These are phyloP conservation scores for Cyclanthera cordifolia DNA, from an alignment of 306 rosid genomes.

Conservation along the genomic window DNA sequence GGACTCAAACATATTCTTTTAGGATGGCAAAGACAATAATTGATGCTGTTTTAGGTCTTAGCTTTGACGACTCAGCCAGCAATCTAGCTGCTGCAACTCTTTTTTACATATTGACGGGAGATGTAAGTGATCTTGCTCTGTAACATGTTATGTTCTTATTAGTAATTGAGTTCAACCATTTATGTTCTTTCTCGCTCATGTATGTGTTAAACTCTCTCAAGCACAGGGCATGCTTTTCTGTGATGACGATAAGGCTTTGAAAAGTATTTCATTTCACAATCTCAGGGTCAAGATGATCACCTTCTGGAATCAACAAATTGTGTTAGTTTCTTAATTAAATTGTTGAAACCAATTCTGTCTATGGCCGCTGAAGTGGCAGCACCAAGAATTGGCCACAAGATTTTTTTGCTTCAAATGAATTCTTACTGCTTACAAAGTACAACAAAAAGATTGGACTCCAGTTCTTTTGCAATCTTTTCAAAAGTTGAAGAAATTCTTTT, in stretches of 20 bases:
- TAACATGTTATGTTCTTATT: background rate
- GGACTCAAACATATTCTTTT: constrained; percentile 19
- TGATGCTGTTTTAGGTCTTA: constrained; percentile 68
- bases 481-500: constrained; percentile 77
- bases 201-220: background rate
- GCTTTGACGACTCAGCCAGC: constrained; percentile 74
- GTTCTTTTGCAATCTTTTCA: constrained; percentile 50
- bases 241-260: background rate
- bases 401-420: constrained; percentile 52
- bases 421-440: constrained; percentile 31
- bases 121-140: constrained; percentile 42
- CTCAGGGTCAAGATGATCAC: constrained; percentile 94
- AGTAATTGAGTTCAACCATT: background rate
- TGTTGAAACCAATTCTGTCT: constrained; percentile 65
- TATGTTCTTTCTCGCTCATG: background rate
- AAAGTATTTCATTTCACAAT: constrained; percentile 11
- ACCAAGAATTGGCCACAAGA: constrained; percentile 70
- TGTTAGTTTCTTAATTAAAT: constrained; percentile 61
- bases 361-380: constrained; percentile 45
- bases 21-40: constrained; percentile 84
- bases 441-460: constrained; percentile 48
- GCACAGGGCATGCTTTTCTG: background rate
- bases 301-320: constrained; percentile 67
- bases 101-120: constrained; percentile 70
- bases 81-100: constrained; percentile 85